Conservation (phyloP, 805 yeast species). For the Hanseniaspora valbyensis region DNA sequence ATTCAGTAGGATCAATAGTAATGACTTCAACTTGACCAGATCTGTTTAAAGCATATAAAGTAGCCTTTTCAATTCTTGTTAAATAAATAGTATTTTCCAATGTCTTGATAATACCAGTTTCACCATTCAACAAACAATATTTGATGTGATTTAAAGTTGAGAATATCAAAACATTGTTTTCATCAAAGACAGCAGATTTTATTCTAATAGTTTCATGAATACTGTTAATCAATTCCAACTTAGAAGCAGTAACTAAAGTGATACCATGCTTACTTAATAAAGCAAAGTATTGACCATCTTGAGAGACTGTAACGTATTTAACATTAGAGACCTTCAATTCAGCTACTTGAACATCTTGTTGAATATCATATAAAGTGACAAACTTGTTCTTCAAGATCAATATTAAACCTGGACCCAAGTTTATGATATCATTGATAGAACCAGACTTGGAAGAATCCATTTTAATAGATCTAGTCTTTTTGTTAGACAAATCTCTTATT, state of each 20-base stretch:
- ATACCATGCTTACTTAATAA: constrained; percentile 84
- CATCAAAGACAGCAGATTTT: constrained; percentile 97
- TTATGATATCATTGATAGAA: constrained; percentile 57
- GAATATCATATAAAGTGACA: constrained; percentile 81
- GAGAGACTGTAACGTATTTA: constrained; percentile 82
- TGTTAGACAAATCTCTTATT: constrained; percentile 71
- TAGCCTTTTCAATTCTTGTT: constrained; percentile 55
- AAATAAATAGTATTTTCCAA: constrained; percentile 80
- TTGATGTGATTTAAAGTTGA: constrained; percentile 93
- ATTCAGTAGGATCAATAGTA: constrained; percentile 89
- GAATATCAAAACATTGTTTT: constrained; percentile 77
- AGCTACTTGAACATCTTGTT: constrained; percentile 70
- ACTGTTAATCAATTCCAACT: constrained; percentile 64
- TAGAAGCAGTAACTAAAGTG: constrained; percentile 64
- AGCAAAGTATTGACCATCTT: constrained; percentile 78
- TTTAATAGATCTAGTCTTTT: constrained; percentile 69
- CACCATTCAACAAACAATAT: constrained; percentile 87
- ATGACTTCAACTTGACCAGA: constrained; percentile 71
- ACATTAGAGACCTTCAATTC: constrained; percentile 64
- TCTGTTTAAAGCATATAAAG: constrained; percentile 73
- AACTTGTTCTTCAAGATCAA: constrained; percentile 59
- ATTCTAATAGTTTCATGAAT: constrained; percentile 94
- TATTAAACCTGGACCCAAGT: constrained; percentile 75
- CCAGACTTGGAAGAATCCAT: constrained; percentile 36
- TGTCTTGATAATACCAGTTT: constrained; percentile 87